phyloP scores from a whole-genome alignment of 495 filamentous ascomycete species.

The Chaetomium fimeti region DNA sequence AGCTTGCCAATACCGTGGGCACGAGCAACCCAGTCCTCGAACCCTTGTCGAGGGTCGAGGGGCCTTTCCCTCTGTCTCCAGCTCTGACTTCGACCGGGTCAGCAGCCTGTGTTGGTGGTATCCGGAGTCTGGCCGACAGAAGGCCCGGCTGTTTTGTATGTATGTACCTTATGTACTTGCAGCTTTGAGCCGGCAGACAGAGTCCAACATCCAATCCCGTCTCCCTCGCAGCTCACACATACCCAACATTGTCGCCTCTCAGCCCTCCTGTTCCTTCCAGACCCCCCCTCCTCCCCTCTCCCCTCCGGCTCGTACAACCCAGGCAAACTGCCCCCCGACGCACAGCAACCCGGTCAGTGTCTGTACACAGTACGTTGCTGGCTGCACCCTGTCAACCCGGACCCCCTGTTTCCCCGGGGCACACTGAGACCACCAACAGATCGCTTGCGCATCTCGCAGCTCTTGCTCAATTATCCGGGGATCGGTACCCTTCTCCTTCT shows the following conservation, averaged over 20 bases:
- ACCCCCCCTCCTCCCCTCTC: conserved; percentile 3
- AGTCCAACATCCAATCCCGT: conserved; percentile 24
- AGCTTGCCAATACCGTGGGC: conserved; percentile 16
- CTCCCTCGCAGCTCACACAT: conserved; percentile 18
- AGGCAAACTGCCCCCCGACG: conserved; percentile 15
- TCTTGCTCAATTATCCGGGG: conserved; percentile 41
- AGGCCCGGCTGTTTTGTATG: conserved; percentile 28
- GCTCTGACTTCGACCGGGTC: conserved; percentile 11
- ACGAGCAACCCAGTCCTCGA: conserved; percentile 13
- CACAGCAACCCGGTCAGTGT: conserved; percentile 23
- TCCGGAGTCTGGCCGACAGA: conserved; percentile 35
- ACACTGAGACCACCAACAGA: conserved; percentile 31
- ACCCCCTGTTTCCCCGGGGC: conserved; percentile 7
- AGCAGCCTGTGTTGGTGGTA: conserved; percentile 16
- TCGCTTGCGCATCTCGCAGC: conserved; percentile 32
- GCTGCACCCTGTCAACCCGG: conserved; percentile 15
- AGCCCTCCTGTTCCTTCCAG: conserved; percentile 17
- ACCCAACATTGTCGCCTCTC: conserved; percentile 16
- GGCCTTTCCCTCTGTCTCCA: conserved; percentile 11
- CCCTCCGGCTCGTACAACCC: conserved; percentile 1
- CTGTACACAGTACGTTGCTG: conserved; percentile 16
- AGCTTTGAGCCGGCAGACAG: conserved; percentile 25
- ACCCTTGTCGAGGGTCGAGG: not conserved
- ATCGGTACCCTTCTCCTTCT: conserved; percentile 31
- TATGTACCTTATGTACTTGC: conserved; percentile 15